Percentiles rank a stretch among this genome's conserved stretches.
These are phyloP conservation scores for Glebionis coronaria DNA, from an alignment of 129 eudicot species.

Conservation along the genomic window DNA sequence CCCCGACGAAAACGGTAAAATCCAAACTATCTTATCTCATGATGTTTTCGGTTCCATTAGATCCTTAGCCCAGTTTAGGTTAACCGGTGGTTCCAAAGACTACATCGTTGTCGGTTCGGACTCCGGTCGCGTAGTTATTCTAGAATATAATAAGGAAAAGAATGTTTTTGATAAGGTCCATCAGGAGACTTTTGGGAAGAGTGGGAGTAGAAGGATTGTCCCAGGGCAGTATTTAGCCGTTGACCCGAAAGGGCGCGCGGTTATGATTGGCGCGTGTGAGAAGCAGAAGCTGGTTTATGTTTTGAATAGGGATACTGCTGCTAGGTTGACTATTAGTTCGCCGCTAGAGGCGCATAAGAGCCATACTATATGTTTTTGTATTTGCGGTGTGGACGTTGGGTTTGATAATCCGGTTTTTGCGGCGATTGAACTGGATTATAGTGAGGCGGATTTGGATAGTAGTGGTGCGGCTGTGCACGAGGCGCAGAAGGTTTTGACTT, in stretches of 20 bases:
- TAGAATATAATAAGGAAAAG: constrained; percentile 83
- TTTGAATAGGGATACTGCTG: constrained; percentile 51
- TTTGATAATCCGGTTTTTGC: constrained; percentile 97
- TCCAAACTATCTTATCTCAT: constrained; percentile 84
- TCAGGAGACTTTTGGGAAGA: constrained; percentile 92
- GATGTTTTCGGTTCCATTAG: constrained; percentile 87
- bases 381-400: constrained; percentile 95
- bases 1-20: constrained; percentile 96
- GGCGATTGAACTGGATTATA: constrained; percentile 94
- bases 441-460: constrained; percentile 98
- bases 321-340: constrained; percentile 89
- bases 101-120: constrained; percentile 60
- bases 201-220: constrained; percentile 92
- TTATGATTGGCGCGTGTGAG: constrained; percentile 96
- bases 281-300: constrained; percentile 97
- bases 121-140: constrained; percentile 43
- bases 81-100: constrained; percentile 87
- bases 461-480: constrained; percentile 88
- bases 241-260: constrained; percentile 96
- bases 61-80: constrained; percentile 80
- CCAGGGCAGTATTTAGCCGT: constrained; percentile 96
- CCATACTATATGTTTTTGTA: constrained; percentile 67
- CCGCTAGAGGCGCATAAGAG: constrained; percentile 96
- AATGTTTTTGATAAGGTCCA: constrained; percentile 80
- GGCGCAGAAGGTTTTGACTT: constrained; percentile 89